Conservation (phyloP, 805 yeast genomes). For the Candida insectorum region DNA sequence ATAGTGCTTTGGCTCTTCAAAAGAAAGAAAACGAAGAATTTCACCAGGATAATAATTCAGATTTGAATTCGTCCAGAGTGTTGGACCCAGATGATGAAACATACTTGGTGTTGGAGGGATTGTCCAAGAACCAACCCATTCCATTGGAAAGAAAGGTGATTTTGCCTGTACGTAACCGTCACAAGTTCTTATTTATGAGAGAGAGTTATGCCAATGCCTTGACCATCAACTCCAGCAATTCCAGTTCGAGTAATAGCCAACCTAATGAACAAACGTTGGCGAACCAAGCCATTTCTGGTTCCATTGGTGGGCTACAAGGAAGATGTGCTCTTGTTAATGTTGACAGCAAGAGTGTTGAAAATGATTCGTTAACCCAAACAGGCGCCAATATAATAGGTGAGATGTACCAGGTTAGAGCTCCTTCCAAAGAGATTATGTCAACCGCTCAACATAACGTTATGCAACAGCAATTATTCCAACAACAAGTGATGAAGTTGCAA, state of each 20-base stretch:
- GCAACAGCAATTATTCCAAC: conserved; percentile 45
- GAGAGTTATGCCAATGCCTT: conserved; percentile 92
- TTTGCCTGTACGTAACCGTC: conserved; percentile 67
- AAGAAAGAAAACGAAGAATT: conserved; percentile 62
- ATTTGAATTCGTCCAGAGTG: conserved; percentile 32
- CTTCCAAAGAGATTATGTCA: conserved; percentile 39
- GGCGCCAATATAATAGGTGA: conserved; percentile 63
- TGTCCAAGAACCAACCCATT: conserved; percentile 70
- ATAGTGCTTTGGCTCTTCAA: conserved; percentile 75
- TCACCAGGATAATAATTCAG: conserved; percentile 17
- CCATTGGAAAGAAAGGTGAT: conserved; percentile 79
- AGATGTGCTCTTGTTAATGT: conserved; percentile 73
- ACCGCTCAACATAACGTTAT: conserved; percentile 41
- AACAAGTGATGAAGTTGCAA: conserved; percentile 38
- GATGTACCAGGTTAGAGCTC: conserved; percentile 44
- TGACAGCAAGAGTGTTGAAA: conserved; percentile 30
- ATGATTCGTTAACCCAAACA: conserved; percentile 30
- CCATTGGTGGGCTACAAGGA: conserved; percentile 76
- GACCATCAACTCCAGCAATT: conserved; percentile 49
- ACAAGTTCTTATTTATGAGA: conserved; percentile 77
- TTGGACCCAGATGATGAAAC: conserved; percentile 91
- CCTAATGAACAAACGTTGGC: conserved; percentile 38
- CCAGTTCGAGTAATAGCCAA: conserved; percentile 10
- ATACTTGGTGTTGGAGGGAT: conserved; percentile 86
- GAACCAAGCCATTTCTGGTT: conserved; percentile 45